These are phyloP conservation scores for Turnera subulata DNA, from an alignment of 345 rosid genomes.

Conservation along the genomic window DNA sequence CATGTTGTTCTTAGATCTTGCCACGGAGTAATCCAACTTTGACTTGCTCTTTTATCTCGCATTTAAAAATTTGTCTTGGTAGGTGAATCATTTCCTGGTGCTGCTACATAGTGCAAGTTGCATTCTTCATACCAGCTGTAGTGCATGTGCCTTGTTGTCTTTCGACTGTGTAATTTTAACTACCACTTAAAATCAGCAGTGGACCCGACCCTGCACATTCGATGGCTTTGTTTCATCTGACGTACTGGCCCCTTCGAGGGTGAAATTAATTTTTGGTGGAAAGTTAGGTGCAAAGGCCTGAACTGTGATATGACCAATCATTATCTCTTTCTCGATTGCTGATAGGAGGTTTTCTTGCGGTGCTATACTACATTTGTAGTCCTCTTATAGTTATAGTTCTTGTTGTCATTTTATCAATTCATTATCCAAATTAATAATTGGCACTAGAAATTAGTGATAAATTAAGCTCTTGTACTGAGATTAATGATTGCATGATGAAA, in stretches of 20 bases:
- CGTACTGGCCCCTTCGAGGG: constrained; percentile 3
- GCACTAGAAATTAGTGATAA: too few relatives aligned
- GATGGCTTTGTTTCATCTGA: constrained; percentile 13
- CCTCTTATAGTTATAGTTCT: too few relatives aligned
- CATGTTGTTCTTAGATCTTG: too few relatives aligned
- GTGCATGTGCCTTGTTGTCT: constrained; percentile 25
- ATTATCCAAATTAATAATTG: too few relatives aligned
- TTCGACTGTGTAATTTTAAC: constrained; percentile 17
- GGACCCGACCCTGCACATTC: constrained; percentile 27
- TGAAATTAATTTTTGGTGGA: constrained; percentile 13
- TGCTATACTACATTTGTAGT: neutral
- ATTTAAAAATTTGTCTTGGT: constrained; percentile 17
- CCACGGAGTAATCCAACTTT: too few relatives aligned
- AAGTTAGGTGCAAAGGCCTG: constrained; percentile 27
- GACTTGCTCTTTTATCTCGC: too few relatives aligned
- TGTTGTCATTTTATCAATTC: too few relatives aligned
- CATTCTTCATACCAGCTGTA: constrained; percentile 6
- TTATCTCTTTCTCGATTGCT: constrained; percentile 7
- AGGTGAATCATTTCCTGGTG: constrained; percentile 29
- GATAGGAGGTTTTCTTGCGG: constrained; percentile 8
- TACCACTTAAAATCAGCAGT: constrained; percentile 15
- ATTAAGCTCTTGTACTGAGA: too few relatives aligned
- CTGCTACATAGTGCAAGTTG: constrained; percentile 19
- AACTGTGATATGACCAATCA: constrained; percentile 24
- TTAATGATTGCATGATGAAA: too few relatives aligned